Evolutionary conservation across 106 monocot genomes (phyloP), one percentile per base, ranked within the genome.

Genomic region (Phalaenopsis aphrodite): DNA sequence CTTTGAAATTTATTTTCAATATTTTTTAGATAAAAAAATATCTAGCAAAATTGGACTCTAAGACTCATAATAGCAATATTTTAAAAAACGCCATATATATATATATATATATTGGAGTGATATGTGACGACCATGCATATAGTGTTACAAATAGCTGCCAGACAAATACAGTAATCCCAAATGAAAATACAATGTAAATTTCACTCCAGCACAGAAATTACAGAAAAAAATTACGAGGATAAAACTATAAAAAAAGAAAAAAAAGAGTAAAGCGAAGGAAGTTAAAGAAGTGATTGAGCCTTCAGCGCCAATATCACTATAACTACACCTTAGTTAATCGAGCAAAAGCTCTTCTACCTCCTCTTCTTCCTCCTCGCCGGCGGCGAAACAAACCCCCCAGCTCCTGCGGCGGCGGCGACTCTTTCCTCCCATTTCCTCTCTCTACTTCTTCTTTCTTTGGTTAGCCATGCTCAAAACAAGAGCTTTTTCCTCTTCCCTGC

Each of bases 221-320:
- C 39, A 39, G 39, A 72, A 41, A 39, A 41, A 67, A 67, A 23
- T 30, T n/a, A 67, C 23, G 39, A 41, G 0, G 43, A 74, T 16
- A 74, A 17, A 42, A 12, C 9, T 19, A 42, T 3, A 43, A 18
- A 43, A 1, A 43, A 18, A 72, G 37, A 16, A 30, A 30, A 69
- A 39, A 69, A 69, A 8, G 3, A 39, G 37, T 5, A 9, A 30
- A 10, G 30, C 7, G 3, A 6, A 37, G 1, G 14, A 15, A 5
- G 61, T 0, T 19, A 43, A 38, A 74, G 4, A 43, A 74, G 19
- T 42, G 42, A 74, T 74, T 74, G 74, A 74, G 74, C 74, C 74
- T 43, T 42, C 41, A 43, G 74, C 41, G 74, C 74, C 74, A 74
- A 74, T 74, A 74, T 74, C 74, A 74, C 74, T 5, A 4, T 18